Percentiles rank a stretch among this genome's conserved stretches.
phyloP scores from a whole-genome alignment of 2,329 filamentous ascomycete species.

The Diaporthe vaccinii region DNA sequence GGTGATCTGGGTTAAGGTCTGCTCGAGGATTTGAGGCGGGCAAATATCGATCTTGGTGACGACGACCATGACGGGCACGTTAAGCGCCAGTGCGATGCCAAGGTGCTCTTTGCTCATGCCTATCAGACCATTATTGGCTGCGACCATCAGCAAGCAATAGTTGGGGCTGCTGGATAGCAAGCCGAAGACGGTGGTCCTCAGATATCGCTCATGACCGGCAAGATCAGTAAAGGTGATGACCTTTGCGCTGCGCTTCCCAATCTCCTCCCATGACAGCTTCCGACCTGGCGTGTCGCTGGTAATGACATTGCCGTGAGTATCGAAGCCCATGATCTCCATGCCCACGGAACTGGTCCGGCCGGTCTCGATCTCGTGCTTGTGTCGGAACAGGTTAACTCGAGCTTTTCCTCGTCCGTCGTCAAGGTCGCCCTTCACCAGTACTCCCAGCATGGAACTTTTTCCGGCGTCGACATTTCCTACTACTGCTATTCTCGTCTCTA shows the following conservation, averaged over 20 bases:
- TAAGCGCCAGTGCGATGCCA: conserved; percentile 92
- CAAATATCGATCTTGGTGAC: conserved; percentile 99
- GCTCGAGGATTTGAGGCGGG: conserved; percentile 92
- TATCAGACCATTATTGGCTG: conserved; percentile 95
- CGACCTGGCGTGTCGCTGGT: conserved; percentile 85
- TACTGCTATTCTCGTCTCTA: conserved; percentile 95
- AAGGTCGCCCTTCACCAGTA: conserved; percentile 93
- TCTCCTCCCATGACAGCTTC: conserved; percentile 94
- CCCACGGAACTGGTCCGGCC: conserved; percentile 96
- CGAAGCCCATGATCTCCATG: conserved; percentile 99
- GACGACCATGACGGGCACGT: conserved; percentile 97
- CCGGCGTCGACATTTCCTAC: conserved; percentile 98
- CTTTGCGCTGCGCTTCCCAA: conserved; percentile 93
- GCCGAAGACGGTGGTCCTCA: conserved; percentile 96
- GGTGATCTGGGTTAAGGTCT: conserved; percentile 91
- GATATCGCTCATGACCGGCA: conserved; percentile 94
- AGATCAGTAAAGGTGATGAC: conserved; percentile 97
- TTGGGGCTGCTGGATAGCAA: conserved; percentile 95
- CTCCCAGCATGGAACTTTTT: conserved; percentile 95
- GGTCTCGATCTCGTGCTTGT: conserved; percentile 98
- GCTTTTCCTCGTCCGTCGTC: conserved; percentile 96
- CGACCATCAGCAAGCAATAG: conserved; percentile 98
- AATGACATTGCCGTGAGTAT: conserved; percentile 86
- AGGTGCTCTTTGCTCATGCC: conserved; percentile 99
- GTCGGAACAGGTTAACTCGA: conserved; percentile 94